Conservation (phyloP, 352 stramenopile genomes). For the Phytophthora ramorum region DNA sequence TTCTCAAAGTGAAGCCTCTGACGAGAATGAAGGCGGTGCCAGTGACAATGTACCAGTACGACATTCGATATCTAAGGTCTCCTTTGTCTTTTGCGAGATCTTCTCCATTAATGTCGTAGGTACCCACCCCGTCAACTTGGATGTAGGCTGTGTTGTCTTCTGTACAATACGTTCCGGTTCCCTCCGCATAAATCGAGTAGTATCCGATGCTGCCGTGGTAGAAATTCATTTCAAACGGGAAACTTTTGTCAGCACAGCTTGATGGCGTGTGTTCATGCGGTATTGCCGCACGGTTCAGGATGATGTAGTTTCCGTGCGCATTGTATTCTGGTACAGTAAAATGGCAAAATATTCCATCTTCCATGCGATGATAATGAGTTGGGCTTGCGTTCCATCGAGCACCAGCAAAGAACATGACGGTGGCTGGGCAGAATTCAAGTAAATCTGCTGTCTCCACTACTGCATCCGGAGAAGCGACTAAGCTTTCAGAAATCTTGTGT, state of each 20-base stretch:
- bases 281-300: neutral
- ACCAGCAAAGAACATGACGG: slow-evolving; percentile 15
- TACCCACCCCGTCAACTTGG: slow-evolving; percentile 11
- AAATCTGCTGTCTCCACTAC: slow-evolving; percentile 7
- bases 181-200: slow-evolving; percentile 37
- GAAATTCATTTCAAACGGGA: slow-evolving; percentile 31
- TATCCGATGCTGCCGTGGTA: slow-evolving; percentile 42
- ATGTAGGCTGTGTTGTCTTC: slow-evolving; percentile 19
- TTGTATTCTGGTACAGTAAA: slow-evolving; percentile 25
- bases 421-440: slow-evolving; percentile 12
- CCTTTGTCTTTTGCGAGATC: slow-evolving; percentile 17
- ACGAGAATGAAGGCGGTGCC: slow-evolving; percentile 22
- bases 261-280: slow-evolving; percentile 1
- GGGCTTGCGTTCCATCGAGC: slow-evolving; percentile 23
- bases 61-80: slow-evolving; percentile 20
- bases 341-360: slow-evolving; percentile 16
- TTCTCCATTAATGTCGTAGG: slow-evolving; percentile 31
- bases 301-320: slow-evolving; percentile 18
- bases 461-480: slow-evolving; percentile 8
- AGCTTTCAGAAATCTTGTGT: slow-evolving; percentile 31
- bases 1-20: slow-evolving; percentile 15
- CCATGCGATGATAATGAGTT: slow-evolving; percentile 16
- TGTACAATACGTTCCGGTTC: slow-evolving; percentile 21
- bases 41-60: slow-evolving; percentile 34
- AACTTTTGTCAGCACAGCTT: slow-evolving; percentile 10